Evolutionary conservation across 257 asterid genomes (phyloP).

Genomic region (Penstemon barbatus): DNA sequence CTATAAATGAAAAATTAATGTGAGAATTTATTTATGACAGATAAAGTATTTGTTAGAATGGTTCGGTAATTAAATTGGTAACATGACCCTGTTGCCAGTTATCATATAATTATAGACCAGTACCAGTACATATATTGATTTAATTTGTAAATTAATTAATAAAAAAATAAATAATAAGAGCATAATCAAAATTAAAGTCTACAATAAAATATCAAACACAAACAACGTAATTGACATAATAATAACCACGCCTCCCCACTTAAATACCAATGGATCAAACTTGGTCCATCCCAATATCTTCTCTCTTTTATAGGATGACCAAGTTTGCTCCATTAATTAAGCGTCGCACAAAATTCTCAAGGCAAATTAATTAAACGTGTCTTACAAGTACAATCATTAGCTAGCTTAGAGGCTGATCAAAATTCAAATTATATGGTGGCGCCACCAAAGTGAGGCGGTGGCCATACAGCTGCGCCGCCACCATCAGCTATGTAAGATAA

Average conservation of each 20-base stretch:
- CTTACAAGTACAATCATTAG: neutral
- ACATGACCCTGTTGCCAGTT: neutral
- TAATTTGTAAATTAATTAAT: neutral
- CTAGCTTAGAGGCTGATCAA: neutral
- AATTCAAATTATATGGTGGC: conserved; percentile 31
- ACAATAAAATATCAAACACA: conserved; percentile 14
- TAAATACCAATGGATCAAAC: conserved; percentile 70
- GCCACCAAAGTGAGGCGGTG: conserved; percentile 64
- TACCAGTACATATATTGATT: neutral
- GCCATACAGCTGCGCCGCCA: conserved; percentile 70
- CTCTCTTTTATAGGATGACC: conserved; percentile 58
- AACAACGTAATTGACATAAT: conserved; percentile 19
- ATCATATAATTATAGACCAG: neutral
- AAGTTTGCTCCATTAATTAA: conserved; percentile 71
- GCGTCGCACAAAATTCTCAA: conserved; percentile 3
- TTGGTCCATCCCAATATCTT: conserved; percentile 65
- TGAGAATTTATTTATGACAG: no score
- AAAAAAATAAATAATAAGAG: conserved; percentile 8
- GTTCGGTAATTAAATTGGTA: no score
- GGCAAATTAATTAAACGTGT: conserved; percentile 19
- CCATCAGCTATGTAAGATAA: conserved; percentile 65
- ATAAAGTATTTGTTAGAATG: no score
- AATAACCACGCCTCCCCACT: conserved; percentile 25
- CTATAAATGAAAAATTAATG: no score
- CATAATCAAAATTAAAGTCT: conserved; percentile 8